phyloP scores from a whole-genome alignment of 148 eudicot species.

The Rhododendron kiyosumense region DNA sequence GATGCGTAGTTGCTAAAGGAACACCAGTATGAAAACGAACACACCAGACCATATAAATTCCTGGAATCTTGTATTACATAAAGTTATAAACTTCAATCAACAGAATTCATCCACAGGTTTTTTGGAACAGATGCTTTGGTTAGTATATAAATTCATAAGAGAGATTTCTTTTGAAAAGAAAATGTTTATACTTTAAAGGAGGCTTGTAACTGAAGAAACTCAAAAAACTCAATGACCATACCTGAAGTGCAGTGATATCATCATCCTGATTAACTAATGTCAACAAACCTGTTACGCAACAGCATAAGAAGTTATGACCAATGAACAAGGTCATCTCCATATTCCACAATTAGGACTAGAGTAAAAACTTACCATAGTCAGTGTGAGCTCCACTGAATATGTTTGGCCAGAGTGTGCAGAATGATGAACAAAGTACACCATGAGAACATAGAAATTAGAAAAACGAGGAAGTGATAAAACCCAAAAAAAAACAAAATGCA shows the following conservation, averaged over 20 bases:
- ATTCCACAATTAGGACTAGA: neutral
- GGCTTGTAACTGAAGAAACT: neutral
- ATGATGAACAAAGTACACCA: conserved; percentile 16
- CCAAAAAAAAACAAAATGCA: neutral
- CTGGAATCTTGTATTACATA: neutral
- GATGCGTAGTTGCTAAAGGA: neutral
- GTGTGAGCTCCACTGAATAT: conserved; percentile 88
- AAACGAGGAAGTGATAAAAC: conserved; percentile 5
- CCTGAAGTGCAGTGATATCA: conserved; percentile 84
- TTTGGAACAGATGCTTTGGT: neutral
- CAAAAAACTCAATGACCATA: conserved; percentile 12
- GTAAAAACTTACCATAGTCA: conserved; percentile 63
- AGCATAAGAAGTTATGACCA: conserved; percentile 2
- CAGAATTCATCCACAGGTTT: neutral
- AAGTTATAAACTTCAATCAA: neutral
- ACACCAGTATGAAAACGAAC: neutral
- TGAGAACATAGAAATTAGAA: neutral
- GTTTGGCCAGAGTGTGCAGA: conserved; percentile 17
- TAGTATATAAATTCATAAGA: neutral
- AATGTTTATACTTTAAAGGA: neutral
- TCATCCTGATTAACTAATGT: conserved; percentile 92
- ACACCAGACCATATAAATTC: neutral
- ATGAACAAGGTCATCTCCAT: conserved; percentile 2
- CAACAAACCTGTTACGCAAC: conserved; percentile 55
- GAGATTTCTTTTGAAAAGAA: neutral